These are phyloP conservation scores for Coccomyxa subellipsoidea DNA, from an alignment of 163 green algal species.

Conservation along the genomic window DNA sequence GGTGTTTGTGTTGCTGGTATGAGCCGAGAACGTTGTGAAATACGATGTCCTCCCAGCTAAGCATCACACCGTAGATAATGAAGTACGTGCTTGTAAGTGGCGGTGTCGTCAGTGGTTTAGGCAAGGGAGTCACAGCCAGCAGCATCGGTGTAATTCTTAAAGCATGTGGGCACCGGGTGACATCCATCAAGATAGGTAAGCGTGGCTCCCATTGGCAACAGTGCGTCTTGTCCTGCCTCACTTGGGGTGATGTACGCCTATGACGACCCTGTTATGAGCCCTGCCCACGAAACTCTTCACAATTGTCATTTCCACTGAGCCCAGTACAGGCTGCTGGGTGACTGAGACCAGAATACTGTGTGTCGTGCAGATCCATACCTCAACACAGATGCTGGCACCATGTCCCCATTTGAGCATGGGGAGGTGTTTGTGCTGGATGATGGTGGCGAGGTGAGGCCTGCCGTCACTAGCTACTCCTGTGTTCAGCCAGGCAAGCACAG, in stretches of 20 bases:
- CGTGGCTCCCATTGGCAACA: not conserved
- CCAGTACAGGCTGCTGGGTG: not conserved
- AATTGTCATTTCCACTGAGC: not conserved
- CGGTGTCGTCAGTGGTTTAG: constrained; percentile 96
- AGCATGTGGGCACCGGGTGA: constrained; percentile 90
- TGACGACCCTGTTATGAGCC: no score
- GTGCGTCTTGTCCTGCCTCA: no score
- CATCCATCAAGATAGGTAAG: constrained; percentile 96
- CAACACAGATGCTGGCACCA: constrained; percentile 98
- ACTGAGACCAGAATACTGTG: not conserved
- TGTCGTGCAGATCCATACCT: constrained; percentile 92
- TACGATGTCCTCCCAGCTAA: not conserved
- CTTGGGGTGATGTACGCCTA: no score
- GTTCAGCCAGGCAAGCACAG: not conserved
- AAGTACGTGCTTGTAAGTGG: constrained; percentile 98
- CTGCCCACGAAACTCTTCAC: not conserved
- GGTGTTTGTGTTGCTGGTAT: not conserved
- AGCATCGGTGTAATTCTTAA: constrained; percentile 95
- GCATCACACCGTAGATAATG: constrained; percentile 43
- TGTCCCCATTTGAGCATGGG: constrained; percentile 99
- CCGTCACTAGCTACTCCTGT: not conserved
- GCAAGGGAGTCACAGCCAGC: constrained; percentile 96
- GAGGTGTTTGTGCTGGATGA: constrained; percentile 99
- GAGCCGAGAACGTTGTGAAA: not conserved
- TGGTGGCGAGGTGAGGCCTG: constrained; percentile 80